Evolutionary conservation across 805 yeast genomes (phyloP).

Genomic region (Lipomyces orientalis): DNA sequence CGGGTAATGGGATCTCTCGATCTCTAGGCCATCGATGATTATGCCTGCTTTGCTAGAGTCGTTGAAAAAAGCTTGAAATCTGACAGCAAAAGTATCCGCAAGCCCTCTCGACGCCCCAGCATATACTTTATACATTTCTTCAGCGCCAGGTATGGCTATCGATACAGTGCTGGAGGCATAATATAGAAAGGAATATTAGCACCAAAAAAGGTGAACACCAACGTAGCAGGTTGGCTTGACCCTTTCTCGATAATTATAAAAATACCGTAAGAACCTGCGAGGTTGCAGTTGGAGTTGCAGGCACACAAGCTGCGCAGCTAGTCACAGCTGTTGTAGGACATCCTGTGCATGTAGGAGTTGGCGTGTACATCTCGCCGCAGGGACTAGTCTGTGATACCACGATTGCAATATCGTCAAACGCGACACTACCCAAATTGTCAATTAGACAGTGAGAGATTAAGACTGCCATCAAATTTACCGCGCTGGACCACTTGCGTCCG

Average conservation of each 20-base stretch:
- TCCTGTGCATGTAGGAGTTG: not conserved
- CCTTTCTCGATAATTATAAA: no score
- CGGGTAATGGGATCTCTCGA: constrained; percentile 4
- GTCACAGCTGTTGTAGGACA: constrained; percentile 4
- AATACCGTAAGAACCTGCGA: constrained; percentile 1
- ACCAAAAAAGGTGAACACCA: not conserved
- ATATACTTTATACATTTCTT: constrained; percentile 2
- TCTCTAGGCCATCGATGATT: not conserved
- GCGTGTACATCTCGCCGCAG: not conserved
- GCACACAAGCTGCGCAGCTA: constrained; percentile 6
- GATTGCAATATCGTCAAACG: constrained; percentile 10
- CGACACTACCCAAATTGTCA: not conserved
- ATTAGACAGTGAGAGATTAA: not conserved
- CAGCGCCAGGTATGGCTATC: not conserved
- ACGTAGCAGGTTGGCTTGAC: not conserved
- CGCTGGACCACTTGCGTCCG: constrained; percentile 6
- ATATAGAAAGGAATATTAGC: no score
- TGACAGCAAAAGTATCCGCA: not conserved
- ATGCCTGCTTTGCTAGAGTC: not conserved
- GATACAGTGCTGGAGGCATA: no score
- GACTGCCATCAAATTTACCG: not conserved
- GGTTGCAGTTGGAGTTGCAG: constrained; percentile 8
- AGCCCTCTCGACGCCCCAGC: not conserved
- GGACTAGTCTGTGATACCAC: constrained; percentile 6
- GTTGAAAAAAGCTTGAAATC: not conserved